These are phyloP conservation scores for Allium sativum DNA, from an alignment of 106 monocot species.

Conservation along the genomic window DNA sequence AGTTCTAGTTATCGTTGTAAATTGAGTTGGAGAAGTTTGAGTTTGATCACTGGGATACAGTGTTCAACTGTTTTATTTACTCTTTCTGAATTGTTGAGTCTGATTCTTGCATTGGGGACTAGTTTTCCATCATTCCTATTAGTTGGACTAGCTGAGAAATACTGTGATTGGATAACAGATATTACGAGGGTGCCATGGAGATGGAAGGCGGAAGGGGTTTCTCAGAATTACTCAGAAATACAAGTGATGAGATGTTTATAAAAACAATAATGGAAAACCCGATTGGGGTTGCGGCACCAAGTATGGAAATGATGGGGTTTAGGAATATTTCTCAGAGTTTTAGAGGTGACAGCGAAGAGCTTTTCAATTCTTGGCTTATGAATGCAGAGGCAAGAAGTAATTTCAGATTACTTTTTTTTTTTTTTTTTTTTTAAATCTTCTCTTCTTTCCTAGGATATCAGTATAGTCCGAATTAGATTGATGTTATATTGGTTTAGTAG, in stretches of 20 bases:
- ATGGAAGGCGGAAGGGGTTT: slow-evolving; percentile 44
- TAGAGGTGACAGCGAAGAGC: slow-evolving; percentile 55
- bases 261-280: slow-evolving; percentile 57
- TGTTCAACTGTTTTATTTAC: not conserved
- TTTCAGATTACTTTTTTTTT: not conserved
- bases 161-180: not conserved
- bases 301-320: slow-evolving; percentile 61
- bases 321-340: slow-evolving; percentile 46
- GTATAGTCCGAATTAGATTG: not conserved
- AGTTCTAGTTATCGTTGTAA: too few relatives aligned
- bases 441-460: not conserved
- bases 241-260: slow-evolving; percentile 47
- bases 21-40: too few relatives aligned
- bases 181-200: slow-evolving; percentile 24
- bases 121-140: not conserved
- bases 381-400: slow-evolving; percentile 48
- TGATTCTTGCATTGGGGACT: not conserved
- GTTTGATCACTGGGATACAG: not conserved
- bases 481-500: not conserved
- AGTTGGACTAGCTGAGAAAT: not conserved
- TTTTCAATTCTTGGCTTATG: slow-evolving; percentile 54
- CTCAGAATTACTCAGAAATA: slow-evolving; percentile 42
- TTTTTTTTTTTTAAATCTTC: not conserved
- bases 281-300: slow-evolving; percentile 34
- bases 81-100: not conserved